These are phyloP conservation scores for Claviceps purpurea DNA, from an alignment of 2,329 filamentous ascomycete genomes.

Conservation along the genomic window DNA sequence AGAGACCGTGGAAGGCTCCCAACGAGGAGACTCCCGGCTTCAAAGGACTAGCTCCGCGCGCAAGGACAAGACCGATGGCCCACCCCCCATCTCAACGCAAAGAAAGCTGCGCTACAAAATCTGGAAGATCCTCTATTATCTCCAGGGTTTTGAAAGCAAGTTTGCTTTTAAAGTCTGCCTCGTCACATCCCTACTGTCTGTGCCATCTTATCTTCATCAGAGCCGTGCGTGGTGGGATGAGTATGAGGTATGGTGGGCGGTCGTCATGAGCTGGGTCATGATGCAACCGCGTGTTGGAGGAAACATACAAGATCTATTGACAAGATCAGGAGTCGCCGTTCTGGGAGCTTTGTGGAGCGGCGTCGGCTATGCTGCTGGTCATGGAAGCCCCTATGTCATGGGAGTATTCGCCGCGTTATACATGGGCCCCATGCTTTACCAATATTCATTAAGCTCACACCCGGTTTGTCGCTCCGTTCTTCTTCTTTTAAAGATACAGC, in stretches of 20 bases:
- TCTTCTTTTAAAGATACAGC: no score
- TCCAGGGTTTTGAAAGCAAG: slow-evolving; percentile 44
- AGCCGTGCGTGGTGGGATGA: slow-evolving; percentile 39
- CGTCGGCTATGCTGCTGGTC: slow-evolving; percentile 33
- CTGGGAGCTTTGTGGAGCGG: slow-evolving; percentile 43
- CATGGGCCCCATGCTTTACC: slow-evolving; percentile 47
- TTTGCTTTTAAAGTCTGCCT: slow-evolving; percentile 44
- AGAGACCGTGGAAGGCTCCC: neutral
- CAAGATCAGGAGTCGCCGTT: slow-evolving; percentile 32
- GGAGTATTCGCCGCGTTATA: slow-evolving; percentile 40
- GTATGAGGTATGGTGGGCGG: slow-evolving; percentile 45
- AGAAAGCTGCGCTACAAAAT: slow-evolving; percentile 29
- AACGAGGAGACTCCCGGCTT: neutral
- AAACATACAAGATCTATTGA: slow-evolving; percentile 43
- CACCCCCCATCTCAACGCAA: slow-evolving; percentile 16
- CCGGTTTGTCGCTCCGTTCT: slow-evolving; percentile 19
- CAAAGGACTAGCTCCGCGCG: neutral
- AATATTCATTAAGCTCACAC: slow-evolving; percentile 40
- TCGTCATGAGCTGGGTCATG: slow-evolving; percentile 43
- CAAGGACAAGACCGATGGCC: neutral
- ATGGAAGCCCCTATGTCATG: slow-evolving; percentile 41
- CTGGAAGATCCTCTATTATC: slow-evolving; percentile 35
- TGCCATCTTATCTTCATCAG: slow-evolving; percentile 37
- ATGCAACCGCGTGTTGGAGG: slow-evolving; percentile 38
- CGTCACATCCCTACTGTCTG: slow-evolving; percentile 34